Conservation (phyloP, 164 flowering plant genomes). For the Tetrastigma voinierianum region DNA sequence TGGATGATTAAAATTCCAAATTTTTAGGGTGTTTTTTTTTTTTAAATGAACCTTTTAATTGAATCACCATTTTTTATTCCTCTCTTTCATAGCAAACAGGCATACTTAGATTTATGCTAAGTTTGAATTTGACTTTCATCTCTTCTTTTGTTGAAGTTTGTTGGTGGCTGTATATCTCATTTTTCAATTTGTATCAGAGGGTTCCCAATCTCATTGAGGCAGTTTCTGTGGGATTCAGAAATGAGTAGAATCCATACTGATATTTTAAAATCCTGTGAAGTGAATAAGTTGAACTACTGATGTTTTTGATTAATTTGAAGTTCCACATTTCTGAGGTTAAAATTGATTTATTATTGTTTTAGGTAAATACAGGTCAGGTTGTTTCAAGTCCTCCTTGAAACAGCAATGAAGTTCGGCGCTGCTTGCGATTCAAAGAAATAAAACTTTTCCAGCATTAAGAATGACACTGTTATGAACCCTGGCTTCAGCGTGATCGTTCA, state of each 20-base stretch:
- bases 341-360: neutral
- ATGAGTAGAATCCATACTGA: slow-evolving; percentile 6
- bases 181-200: slow-evolving; percentile 10
- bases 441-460: slow-evolving; percentile 20
- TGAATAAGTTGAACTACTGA: too few relatives aligned
- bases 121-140: neutral
- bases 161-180: neutral
- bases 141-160: too few relatives aligned
- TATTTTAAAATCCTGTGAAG: slow-evolving; percentile 14
- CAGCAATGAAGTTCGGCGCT: slow-evolving; percentile 23
- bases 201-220: slow-evolving; percentile 17
- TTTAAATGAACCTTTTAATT: too few relatives aligned
- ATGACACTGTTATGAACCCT: slow-evolving; percentile 15
- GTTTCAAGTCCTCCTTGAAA: slow-evolving; percentile 25
- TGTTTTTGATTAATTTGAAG: too few relatives aligned
- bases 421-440: slow-evolving; percentile 21
- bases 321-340: neutral
- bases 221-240: slow-evolving; percentile 4
- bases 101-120: neutral
- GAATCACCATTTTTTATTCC: too few relatives aligned
- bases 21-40: too few relatives aligned
- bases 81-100: too few relatives aligned
- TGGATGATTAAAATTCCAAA: too few relatives aligned
- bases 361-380: slow-evolving; percentile 20
- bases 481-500: slow-evolving; percentile 21